Conservation (phyloP, 2,329 filamentous ascomycete species). For the Xylariaceae sp. region DNA sequence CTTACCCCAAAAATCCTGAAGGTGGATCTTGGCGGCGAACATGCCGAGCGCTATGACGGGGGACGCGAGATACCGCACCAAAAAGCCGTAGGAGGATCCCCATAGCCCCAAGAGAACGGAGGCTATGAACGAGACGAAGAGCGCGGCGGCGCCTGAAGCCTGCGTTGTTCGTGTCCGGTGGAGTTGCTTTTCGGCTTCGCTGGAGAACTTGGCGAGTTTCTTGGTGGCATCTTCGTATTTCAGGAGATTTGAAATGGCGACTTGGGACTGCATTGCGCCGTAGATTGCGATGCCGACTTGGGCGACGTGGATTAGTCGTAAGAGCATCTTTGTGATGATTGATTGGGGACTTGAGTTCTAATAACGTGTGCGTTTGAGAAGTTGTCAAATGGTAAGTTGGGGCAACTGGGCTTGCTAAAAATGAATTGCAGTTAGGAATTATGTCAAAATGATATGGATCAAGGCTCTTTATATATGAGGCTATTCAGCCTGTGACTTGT, state of each 20-base stretch:
- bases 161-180: constrained; percentile 43
- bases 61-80: constrained; percentile 16
- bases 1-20: constrained; percentile 23
- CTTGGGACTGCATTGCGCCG: constrained; percentile 39
- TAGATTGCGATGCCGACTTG: constrained; percentile 40
- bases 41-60: constrained; percentile 15
- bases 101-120: constrained; percentile 17
- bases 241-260: constrained; percentile 40
- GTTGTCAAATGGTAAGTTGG: not conserved
- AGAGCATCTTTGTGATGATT: constrained; percentile 17
- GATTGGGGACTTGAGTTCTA: not conserved
- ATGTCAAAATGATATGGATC: too few species aligned
- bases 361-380: not conserved
- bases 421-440: too few species aligned
- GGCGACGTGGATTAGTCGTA: constrained; percentile 32
- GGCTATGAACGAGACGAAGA: constrained; percentile 24
- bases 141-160: constrained; percentile 35
- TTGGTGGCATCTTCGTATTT: constrained; percentile 42
- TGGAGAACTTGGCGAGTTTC: constrained; percentile 42
- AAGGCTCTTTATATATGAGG: too few species aligned
- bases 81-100: constrained; percentile 11
- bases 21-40: constrained; percentile 18
- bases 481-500: too few species aligned
- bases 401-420: not conserved
- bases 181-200: constrained; percentile 38